Evolutionary conservation across 2,329 filamentous ascomycete genomes (phyloP).

Genomic region (Akanthomyces dipterigenus): DNA sequence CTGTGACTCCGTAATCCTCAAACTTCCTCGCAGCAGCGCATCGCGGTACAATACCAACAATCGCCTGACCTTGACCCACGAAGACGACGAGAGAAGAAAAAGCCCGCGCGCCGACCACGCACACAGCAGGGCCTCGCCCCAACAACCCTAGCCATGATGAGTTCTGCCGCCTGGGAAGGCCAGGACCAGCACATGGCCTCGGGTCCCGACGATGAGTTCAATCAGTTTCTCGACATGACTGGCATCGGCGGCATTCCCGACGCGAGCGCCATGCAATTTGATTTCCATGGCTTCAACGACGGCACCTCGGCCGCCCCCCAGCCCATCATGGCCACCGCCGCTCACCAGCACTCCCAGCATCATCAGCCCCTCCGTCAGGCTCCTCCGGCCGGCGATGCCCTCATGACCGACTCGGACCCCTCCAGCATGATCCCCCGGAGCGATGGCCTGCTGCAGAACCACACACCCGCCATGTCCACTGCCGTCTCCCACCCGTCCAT

Average conservation of each 20-base stretch:
- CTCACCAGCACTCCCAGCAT: not conserved
- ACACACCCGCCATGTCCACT: slow-evolving; percentile 43
- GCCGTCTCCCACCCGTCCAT: slow-evolving; percentile 39
- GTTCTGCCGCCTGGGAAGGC: slow-evolving; percentile 47
- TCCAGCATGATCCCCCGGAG: slow-evolving; percentile 24
- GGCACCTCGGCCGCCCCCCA: slow-evolving; percentile 27
- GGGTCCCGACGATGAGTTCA: slow-evolving; percentile 53
- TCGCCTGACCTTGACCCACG: not conserved
- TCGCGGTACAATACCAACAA: not conserved
- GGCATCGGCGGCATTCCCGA: slow-evolving; percentile 47
- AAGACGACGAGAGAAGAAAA: not conserved
- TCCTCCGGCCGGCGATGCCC: slow-evolving; percentile 25
- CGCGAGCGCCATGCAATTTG: slow-evolving; percentile 43
- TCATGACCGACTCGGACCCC: slow-evolving; percentile 28
- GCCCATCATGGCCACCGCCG: slow-evolving; percentile 6
- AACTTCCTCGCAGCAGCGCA: not conserved
- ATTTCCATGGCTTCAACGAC: slow-evolving; percentile 50
- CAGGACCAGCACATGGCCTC: slow-evolving; percentile 49
- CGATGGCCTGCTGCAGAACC: slow-evolving; percentile 34
- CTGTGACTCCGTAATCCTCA: not conserved
- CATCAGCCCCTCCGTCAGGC: slow-evolving; percentile 19
- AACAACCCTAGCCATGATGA: slow-evolving; percentile 36
- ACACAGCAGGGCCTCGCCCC: not conserved
- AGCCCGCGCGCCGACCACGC: not conserved
- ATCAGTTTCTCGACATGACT: slow-evolving; percentile 57